These are phyloP conservation scores for Corniculantispora saksenae DNA, from an alignment of 2,329 filamentous ascomycete species.

Conservation along the genomic window DNA sequence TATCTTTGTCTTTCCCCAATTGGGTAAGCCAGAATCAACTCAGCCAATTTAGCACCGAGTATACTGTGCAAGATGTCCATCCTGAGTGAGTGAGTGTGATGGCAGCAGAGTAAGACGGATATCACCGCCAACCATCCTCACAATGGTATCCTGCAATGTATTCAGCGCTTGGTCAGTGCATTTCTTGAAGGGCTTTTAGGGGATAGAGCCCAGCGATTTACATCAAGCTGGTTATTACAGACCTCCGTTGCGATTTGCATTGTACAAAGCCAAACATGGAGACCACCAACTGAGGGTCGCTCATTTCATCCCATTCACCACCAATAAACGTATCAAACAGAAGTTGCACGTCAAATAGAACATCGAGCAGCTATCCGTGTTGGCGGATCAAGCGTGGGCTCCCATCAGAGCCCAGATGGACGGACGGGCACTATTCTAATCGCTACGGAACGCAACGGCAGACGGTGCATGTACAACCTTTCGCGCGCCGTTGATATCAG, in stretches of 20 bases:
- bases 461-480: not conserved
- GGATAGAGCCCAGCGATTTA: too few relatives aligned
- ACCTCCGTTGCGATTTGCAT: too few relatives aligned
- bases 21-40: not conserved
- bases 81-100: too few relatives aligned
- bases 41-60: not conserved
- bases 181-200: too few relatives aligned
- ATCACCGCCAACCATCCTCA: too few relatives aligned
- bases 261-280: too few relatives aligned
- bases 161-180: too few relatives aligned
- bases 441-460: too few relatives aligned
- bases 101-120: too few relatives aligned
- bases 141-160: too few relatives aligned
- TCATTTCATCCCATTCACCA: not conserved
- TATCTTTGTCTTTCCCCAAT: not conserved
- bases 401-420: not conserved
- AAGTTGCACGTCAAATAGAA: not conserved
- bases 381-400: not conserved
- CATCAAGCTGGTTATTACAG: too few relatives aligned
- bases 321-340: not conserved
- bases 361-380: not conserved
- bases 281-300: not conserved
- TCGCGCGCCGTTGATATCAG: not conserved
- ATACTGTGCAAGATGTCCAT: not conserved
- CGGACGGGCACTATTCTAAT: not conserved